Conservation (phyloP, 2,329 filamentous ascomycete species). For the Blumeriella jaapii region DNA sequence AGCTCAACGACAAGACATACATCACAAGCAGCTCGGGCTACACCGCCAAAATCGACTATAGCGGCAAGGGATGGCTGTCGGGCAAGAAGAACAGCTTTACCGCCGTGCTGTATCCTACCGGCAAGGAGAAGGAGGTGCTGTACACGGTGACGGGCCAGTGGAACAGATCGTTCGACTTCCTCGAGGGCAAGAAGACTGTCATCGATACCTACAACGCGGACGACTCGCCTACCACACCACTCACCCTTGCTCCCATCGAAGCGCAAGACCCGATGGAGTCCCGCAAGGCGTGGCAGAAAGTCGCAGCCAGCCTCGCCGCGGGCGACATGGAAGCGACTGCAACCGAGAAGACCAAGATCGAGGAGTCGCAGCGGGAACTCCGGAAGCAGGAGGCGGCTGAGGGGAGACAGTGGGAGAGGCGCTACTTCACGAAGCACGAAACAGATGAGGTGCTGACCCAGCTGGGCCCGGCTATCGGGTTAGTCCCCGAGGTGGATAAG, state of each 20-base stretch:
- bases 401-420: constrained; percentile 65
- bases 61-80: constrained; percentile 84
- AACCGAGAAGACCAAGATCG: constrained; percentile 75
- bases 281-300: constrained; percentile 76
- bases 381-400: constrained; percentile 66
- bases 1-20: constrained; percentile 74
- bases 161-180: constrained; percentile 73
- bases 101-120: constrained; percentile 59
- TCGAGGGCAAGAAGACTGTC: constrained; percentile 47
- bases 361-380: constrained; percentile 72
- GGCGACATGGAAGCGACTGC: constrained; percentile 78
- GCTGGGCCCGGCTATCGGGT: constrained; percentile 32
- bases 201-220: constrained; percentile 52
- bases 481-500: constrained; percentile 42
- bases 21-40: constrained; percentile 82
- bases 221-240: constrained; percentile 47
- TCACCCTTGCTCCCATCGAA: constrained; percentile 61
- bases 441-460: constrained; percentile 32
- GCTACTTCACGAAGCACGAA: constrained; percentile 60
- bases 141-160: constrained; percentile 87
- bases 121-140: constrained; percentile 58
- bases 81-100: constrained; percentile 91
- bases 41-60: constrained; percentile 84
- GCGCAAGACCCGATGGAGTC: constrained; percentile 81
- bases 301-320: constrained; percentile 66